Evolutionary conservation across 1,284 basidiomycete genomes (phyloP).

Genomic region (Coniferiporia weirii): DNA sequence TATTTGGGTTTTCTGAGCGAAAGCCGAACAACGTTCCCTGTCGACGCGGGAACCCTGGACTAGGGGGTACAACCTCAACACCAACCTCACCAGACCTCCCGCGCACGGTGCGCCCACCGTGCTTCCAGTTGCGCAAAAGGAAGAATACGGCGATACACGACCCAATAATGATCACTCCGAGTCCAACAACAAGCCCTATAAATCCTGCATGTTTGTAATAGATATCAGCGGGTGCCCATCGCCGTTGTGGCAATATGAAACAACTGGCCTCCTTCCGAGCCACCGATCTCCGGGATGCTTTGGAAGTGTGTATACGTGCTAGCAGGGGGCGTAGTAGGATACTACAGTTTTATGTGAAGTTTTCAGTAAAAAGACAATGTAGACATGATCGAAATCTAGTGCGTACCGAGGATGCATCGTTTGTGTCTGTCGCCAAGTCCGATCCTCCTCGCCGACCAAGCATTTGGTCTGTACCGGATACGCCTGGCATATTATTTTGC

Average conservation of each 20-base stretch:
- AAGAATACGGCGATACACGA: constrained; percentile 18
- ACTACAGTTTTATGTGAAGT: not conserved
- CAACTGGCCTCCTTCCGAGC: constrained; percentile 18
- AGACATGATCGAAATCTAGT: not conserved
- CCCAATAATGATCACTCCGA: constrained; percentile 16
- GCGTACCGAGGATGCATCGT: constrained; percentile 8
- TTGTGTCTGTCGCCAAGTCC: not conserved
- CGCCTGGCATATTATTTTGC: not conserved
- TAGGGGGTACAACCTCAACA: constrained; percentile 3
- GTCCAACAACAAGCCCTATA: constrained; percentile 19
- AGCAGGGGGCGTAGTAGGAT: constrained; percentile 9
- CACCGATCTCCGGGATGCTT: constrained; percentile 16
- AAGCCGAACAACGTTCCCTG: constrained; percentile 17
- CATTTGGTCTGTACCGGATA: not conserved
- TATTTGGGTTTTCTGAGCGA: constrained; percentile 4
- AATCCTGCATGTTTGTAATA: constrained; percentile 9
- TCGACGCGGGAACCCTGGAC: constrained; percentile 7
- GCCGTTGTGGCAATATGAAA: not conserved
- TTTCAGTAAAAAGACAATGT: no score
- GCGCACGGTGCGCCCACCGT: constrained; percentile 16
- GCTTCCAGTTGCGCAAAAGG: constrained; percentile 15
- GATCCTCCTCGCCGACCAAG: constrained; percentile 12
- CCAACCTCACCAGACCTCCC: constrained; percentile 14
- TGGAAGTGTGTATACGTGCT: constrained; percentile 11
- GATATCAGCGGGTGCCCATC: not conserved